phyloP scores from a whole-genome alignment of 805 yeast species.

The Pichia occidentalis region DNA sequence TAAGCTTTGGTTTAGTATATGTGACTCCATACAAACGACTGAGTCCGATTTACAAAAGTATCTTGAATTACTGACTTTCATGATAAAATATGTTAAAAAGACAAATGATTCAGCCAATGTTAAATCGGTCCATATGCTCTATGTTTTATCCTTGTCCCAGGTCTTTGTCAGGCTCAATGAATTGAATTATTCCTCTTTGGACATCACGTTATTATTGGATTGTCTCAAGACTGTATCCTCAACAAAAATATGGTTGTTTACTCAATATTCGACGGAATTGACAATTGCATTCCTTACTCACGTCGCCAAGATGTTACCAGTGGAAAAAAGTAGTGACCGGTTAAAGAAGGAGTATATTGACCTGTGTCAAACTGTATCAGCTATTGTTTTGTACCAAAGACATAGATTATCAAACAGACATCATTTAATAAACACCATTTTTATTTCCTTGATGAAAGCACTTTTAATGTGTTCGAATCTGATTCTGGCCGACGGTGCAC shows the following conservation, averaged over 20 bases:
- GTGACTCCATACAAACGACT: conserved; percentile 5
- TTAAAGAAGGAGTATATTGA: conserved; percentile 24
- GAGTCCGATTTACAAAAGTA: conserved; percentile 3
- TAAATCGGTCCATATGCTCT: conserved; percentile 1
- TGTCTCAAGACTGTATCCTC: conserved; percentile 38
- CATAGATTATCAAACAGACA: conserved; percentile 64
- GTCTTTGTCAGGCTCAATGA: background rate
- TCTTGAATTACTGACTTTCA: conserved; percentile 1
- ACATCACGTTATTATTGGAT: conserved; percentile 16
- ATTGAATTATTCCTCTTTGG: background rate
- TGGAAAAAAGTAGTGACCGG: background rate
- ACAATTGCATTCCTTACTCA: conserved; percentile 22
- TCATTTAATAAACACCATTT: conserved; percentile 50
- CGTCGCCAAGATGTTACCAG: conserved; percentile 11
- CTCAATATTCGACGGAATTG: conserved; percentile 62
- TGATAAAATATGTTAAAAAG: conserved; percentile 7
- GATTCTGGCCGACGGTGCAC: conserved; percentile 32
- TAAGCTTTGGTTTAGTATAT: conserved; percentile 7
- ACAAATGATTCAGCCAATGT: background rate
- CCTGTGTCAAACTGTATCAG: conserved; percentile 48
- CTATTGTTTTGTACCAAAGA: conserved; percentile 60
- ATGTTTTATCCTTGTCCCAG: conserved; percentile 7
- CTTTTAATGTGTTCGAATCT: conserved; percentile 28
- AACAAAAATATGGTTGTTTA: conserved; percentile 49
- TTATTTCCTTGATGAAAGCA: conserved; percentile 45